Evolutionary conservation across 2,329 filamentous ascomycete species (phyloP), one percentile per base, ranked within the genome.

Genomic region (Pseudocercospora pini-densiflorae): DNA sequence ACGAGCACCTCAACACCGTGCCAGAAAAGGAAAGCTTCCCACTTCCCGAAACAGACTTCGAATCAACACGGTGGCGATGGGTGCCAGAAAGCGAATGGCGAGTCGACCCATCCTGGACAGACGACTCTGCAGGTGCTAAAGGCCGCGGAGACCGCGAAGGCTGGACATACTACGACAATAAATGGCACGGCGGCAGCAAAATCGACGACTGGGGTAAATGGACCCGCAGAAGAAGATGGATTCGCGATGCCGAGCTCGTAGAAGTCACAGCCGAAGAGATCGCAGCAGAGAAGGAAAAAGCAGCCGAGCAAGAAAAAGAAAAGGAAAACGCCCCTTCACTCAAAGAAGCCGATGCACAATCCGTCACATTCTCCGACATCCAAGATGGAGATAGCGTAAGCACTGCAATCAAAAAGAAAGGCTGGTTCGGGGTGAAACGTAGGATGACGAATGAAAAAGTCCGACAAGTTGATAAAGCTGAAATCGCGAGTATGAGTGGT

Each of bases 131-230:
- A 36, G 66, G 59, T 29, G 68, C 71, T 9, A 75, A 75, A 61
- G 75, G 76, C 7, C 75, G 74, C 12, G 78, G 78, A n/a, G 82
- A 83, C 24, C 90, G 87, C 3, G 89, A 90, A 72, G 95, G 94
- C 1, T 99, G 95, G 95, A 92, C 97, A 43, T 99, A 95, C 79
- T 99, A 97, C 77, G 95, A 99, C 76, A 98, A 94, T 78, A 97
- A 97, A 90, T 99, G 95, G 95, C 90, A 93, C 77, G 91, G 92
- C 72, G 94, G 94, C 19, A 90, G 92, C 16, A 87, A 93, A 66
- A 92, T 92, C 3, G 95, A 99, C 74, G 92, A 94, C 61, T 99
- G 95, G 95, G 92, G 92, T 47, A 89, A 93, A 64, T 99, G 97
- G 85, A 99, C 95, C 0, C 88, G 95, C 14, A 88, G 95, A 23